These are phyloP conservation scores for Aurifilum marmelostoma DNA, from an alignment of 2,329 filamentous ascomycete genomes.

Conservation along the genomic window DNA sequence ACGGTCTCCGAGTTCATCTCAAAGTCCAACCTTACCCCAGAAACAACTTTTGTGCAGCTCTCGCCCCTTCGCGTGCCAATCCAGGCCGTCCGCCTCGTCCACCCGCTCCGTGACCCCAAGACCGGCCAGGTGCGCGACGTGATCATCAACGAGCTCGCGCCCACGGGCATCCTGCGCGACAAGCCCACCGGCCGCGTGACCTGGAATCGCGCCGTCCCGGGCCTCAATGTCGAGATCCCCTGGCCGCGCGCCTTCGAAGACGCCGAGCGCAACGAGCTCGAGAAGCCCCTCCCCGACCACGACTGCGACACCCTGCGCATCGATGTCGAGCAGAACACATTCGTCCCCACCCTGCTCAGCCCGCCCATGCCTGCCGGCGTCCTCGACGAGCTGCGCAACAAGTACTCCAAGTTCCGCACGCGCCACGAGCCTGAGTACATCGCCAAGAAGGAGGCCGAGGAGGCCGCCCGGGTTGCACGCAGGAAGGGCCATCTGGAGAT, in stretches of 20 bases:
- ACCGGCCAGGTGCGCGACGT: constrained; percentile 72
- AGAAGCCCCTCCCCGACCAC: constrained; percentile 48
- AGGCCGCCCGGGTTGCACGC: constrained; percentile 42
- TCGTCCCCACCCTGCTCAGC: constrained; percentile 74
- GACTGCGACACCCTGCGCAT: constrained; percentile 74
- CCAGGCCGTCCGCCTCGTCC: constrained; percentile 77
- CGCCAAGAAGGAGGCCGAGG: constrained; percentile 47
- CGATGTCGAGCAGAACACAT: constrained; percentile 74
- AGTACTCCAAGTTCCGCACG: constrained; percentile 80
- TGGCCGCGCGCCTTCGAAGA: constrained; percentile 61
- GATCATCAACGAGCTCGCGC: constrained; percentile 72
- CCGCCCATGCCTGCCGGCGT: constrained; percentile 79
- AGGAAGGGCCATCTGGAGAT: constrained; percentile 44
- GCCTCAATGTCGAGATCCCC: constrained; percentile 72
- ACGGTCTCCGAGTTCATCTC: constrained; percentile 46
- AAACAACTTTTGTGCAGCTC: constrained; percentile 44
- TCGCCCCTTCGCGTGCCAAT: constrained; percentile 65
- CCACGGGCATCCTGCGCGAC: constrained; percentile 54
- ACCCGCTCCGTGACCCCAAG: constrained; percentile 68
- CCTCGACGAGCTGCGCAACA: constrained; percentile 83
- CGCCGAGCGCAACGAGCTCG: constrained; percentile 49
- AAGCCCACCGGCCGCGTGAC: constrained; percentile 50
- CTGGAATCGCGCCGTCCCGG: constrained; percentile 67
- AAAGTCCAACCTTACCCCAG: constrained; percentile 36
- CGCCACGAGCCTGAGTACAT: constrained; percentile 78